Percentiles rank a stretch among this genome's conserved stretches.
Conservation (phyloP, 2,329 filamentous ascomycete genomes). For the Cryphonectria parasitica region DNA sequence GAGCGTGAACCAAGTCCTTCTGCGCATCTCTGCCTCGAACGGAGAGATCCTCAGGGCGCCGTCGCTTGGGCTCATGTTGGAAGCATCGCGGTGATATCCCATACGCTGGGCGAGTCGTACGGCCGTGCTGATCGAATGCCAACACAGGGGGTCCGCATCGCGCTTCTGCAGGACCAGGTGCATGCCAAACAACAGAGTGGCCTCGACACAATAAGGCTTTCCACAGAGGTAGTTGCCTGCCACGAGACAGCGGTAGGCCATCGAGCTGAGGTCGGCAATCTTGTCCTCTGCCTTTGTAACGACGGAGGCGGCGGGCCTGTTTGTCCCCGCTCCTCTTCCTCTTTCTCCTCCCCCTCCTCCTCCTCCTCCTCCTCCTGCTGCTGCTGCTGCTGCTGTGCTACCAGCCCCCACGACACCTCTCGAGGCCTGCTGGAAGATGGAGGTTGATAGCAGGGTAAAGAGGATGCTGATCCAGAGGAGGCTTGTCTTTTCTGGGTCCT, state of each 20-base stretch:
- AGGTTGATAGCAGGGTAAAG: constrained; percentile 51
- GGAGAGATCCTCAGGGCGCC: constrained; percentile 40
- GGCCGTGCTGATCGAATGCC: constrained; percentile 52
- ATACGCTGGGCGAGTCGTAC: constrained; percentile 55
- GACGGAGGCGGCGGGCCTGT: constrained; percentile 29
- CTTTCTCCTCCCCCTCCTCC: background rate
- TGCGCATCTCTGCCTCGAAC: constrained; percentile 56
- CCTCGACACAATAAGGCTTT: constrained; percentile 52
- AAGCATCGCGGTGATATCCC: constrained; percentile 55
- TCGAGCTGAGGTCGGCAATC: constrained; percentile 38
- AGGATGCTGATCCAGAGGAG: constrained; percentile 56
- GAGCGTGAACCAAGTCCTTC: constrained; percentile 51
- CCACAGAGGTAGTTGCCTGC: constrained; percentile 52
- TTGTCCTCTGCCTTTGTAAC: constrained; percentile 32
- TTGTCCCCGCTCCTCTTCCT: background rate
- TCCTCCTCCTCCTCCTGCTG: background rate
- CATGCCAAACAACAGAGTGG: constrained; percentile 50
- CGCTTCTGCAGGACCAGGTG: constrained; percentile 46
- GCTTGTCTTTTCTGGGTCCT: constrained; percentile 42
- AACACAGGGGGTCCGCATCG: constrained; percentile 47
- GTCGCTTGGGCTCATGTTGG: constrained; percentile 41
- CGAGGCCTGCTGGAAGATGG: constrained; percentile 42
- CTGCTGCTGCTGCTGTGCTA: background rate
- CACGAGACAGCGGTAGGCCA: constrained; percentile 51
- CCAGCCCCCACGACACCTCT: constrained; percentile 32